Base-by-base conservation (phyloP, 352 stramenopile genomes). In the Pythium chondricola region DNA sequence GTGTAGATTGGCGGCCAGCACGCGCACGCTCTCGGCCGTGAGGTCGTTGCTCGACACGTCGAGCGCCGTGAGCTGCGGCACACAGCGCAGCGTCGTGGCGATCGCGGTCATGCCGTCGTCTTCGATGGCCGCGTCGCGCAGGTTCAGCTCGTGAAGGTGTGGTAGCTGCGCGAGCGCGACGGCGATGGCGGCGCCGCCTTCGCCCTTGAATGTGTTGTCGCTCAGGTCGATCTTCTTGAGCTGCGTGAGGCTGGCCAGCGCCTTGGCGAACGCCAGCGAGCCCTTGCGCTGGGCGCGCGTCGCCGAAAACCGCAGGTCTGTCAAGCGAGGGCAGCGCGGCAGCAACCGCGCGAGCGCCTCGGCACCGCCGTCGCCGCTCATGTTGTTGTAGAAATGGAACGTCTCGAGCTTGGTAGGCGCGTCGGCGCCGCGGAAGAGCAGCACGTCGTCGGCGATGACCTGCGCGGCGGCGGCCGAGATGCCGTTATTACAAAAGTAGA, bases 381-480 rank as follows among this genome's bases (percentile, higher is more conserved):
- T 98, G 65, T 98, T 98, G 68, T 98, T 98, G 77, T 96, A 97
- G 48, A 98, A 98, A 66, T 98, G 91, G 59, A 98, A 89, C 24
- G 69, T 93, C 50, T 92, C 68, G 51, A 97, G 81, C 62, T 87
- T 88, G 24, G 85, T 95, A 3, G 80, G 78, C 7, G 58, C 65
- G 49, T 83, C 71, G 0, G 46, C 43, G 20, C 75, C 77, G 18
- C 78, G 70, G 65, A 89, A 93, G 18, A 93, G 65, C 45, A 97
- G 69, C 47, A 97, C 83, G 44, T 95, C 83, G 31, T 93, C 69
- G 9, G 91, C 76, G 36, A 96, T 85, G 31, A 94, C 79, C 32
- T 73, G 85, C 16, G 93, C 93, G 7, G 87, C 85, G 2, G 83
- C 83, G 6, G 81, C 81, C 25, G 83, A 96, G 58, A 98, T 88